Evolutionary conservation across 495 filamentous ascomycete species (phyloP).

Genomic region (Aspergillus egyptiacus): DNA sequence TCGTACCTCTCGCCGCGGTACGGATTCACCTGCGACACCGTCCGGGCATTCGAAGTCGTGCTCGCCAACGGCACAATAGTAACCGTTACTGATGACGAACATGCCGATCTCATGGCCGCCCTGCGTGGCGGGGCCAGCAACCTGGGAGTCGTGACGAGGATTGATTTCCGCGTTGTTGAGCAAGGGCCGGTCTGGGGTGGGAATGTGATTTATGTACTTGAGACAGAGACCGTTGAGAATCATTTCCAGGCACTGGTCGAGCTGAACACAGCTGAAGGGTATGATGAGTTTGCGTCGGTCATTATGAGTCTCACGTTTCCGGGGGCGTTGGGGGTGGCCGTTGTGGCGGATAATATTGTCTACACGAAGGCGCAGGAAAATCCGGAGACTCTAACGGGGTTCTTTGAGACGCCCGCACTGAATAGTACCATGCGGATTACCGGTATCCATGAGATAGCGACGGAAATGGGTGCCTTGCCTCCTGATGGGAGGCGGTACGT

Average conservation of each 20-base stretch:
- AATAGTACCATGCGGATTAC: neutral
- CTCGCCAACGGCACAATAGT: neutral
- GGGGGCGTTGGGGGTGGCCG: neutral
- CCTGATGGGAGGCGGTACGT: neutral
- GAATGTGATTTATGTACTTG: neutral
- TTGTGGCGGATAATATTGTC: neutral
- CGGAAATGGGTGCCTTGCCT: neutral
- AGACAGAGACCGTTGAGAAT: neutral
- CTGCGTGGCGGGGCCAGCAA: neutral
- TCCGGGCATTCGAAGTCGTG: slow-evolving; percentile 28
- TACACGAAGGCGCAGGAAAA: neutral
- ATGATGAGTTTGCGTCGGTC: neutral
- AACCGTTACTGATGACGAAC: neutral
- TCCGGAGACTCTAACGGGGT: neutral
- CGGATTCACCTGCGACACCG: slow-evolving; percentile 49
- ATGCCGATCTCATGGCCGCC: neutral
- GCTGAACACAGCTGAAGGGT: neutral
- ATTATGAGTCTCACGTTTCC: neutral
- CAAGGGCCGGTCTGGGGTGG: neutral
- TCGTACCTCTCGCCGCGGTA: slow-evolving; percentile 25
- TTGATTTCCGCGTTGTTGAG: neutral
- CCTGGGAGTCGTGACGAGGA: neutral
- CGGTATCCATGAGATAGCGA: neutral
- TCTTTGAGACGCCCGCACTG: neutral
- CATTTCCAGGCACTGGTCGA: neutral